Percentiles rank a stretch among this genome's conserved stretches.
phyloP scores from a whole-genome alignment of 139 green algal genomes.

The Chlorella sp. region DNA sequence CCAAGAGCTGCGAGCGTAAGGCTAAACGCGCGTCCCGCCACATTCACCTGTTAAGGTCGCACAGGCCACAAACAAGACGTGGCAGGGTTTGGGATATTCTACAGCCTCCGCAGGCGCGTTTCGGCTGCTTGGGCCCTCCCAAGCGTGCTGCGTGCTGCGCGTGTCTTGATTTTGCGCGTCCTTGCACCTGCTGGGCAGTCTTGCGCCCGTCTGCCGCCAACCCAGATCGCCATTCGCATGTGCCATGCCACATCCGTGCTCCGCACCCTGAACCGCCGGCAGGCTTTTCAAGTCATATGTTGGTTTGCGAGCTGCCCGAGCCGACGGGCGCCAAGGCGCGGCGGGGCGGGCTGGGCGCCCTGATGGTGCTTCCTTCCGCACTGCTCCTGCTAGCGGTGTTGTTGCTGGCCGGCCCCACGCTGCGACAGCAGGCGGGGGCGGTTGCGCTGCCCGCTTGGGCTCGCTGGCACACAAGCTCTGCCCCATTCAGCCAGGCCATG shows the following conservation, averaged over 20 bases:
- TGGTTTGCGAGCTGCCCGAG: background rate
- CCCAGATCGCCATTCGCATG: background rate
- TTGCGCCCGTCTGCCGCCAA: background rate
- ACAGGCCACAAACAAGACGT: too few species aligned
- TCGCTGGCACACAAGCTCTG: background rate
- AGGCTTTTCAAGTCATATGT: background rate
- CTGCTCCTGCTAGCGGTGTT: background rate
- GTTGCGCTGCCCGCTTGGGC: background rate
- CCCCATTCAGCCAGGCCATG: background rate
- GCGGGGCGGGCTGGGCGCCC: background rate
- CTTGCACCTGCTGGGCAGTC: too few species aligned
- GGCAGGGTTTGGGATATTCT: too few species aligned
- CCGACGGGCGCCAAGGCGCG: background rate
- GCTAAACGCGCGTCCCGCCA: too few species aligned
- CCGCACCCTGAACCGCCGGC: background rate
- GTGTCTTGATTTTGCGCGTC: too few species aligned
- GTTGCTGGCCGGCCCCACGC: background rate
- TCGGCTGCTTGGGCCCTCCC: too few species aligned
- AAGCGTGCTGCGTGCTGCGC: too few species aligned
- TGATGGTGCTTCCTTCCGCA: background rate
- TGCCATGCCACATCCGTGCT: background rate
- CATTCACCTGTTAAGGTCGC: too few species aligned
- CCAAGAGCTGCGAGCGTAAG: too few species aligned
- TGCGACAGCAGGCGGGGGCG: background rate
- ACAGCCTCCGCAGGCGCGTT: too few species aligned